Percentiles rank a stretch among this genome's conserved stretches.
Evolutionary conservation across 441 rosid species (phyloP).

Genomic region (Erysimum cheiri): DNA sequence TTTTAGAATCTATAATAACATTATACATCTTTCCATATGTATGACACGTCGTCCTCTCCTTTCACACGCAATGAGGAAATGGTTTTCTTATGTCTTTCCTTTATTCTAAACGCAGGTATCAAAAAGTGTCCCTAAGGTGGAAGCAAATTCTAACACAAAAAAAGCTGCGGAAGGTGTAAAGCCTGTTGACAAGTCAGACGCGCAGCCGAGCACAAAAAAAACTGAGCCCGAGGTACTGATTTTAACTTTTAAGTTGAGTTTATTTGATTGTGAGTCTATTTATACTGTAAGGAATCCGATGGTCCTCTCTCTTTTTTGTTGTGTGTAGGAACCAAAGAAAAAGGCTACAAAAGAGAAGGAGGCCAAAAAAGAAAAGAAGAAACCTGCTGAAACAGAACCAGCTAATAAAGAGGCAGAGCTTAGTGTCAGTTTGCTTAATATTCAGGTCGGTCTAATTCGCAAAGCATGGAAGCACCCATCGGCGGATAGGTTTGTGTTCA

Average conservation of each 20-base stretch:
- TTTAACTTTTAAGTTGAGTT: slow-evolving; percentile 10
- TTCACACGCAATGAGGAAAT: neutral
- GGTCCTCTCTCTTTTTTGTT: neutral
- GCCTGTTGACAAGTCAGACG: slow-evolving; percentile 54
- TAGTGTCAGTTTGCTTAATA: no score
- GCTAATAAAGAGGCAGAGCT: no score
- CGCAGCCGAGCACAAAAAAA: slow-evolving; percentile 50
- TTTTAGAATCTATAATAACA: neutral
- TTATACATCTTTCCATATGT: neutral
- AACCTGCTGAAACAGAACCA: slow-evolving; percentile 43
- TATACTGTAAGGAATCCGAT: neutral
- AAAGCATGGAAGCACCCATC: no score
- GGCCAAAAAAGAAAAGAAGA: slow-evolving; percentile 64
- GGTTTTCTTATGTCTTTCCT: slow-evolving; percentile 14
- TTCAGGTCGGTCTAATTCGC: no score
- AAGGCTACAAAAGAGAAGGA: slow-evolving; percentile 52
- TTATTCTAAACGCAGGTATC: slow-evolving; percentile 45
- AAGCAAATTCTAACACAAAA: slow-evolving; percentile 56
- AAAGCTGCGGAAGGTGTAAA: slow-evolving; percentile 50
- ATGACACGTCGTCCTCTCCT: neutral
- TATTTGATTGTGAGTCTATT: neutral
- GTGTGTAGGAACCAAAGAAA: slow-evolving; percentile 52
- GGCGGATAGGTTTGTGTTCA: no score
- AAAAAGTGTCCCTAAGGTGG: slow-evolving; percentile 51
- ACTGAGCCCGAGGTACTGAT: slow-evolving; percentile 56